phyloP scores from a whole-genome alignment of 257 asterid genomes.

The Lithospermum erythrorhizon region DNA sequence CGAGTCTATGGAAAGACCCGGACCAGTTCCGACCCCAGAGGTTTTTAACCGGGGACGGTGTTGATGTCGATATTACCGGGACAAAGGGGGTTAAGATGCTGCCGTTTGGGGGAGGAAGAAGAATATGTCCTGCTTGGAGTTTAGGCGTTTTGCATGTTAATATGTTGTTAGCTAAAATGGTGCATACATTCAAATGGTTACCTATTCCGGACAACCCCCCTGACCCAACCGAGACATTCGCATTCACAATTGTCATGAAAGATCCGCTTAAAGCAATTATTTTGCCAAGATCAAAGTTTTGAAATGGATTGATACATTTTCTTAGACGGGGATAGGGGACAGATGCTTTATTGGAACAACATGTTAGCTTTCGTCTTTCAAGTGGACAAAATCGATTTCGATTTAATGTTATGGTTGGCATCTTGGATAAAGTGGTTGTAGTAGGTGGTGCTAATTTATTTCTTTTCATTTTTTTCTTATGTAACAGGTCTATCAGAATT shows the following conservation, averaged over 20 bases:
- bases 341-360: neutral
- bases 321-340: neutral
- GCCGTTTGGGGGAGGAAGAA: conserved; percentile 89
- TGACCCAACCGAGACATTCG: conserved; percentile 80
- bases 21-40: conserved; percentile 68
- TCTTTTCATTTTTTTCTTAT: too few relatives aligned
- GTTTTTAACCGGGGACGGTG: conserved; percentile 73
- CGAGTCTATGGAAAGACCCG: conserved; percentile 57
- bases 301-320: conserved; percentile 1
- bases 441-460: neutral
- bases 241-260: conserved; percentile 87
- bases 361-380: neutral
- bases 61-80: conserved; percentile 80
- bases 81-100: conserved; percentile 72
- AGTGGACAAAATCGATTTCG: neutral
- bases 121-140: conserved; percentile 95
- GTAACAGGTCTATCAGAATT: too few relatives aligned
- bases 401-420: neutral
- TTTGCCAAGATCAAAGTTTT: conserved; percentile 52
- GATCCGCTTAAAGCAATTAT: conserved; percentile 74
- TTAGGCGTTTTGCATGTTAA: conserved; percentile 65
- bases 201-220: conserved; percentile 75
- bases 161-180: conserved; percentile 65
- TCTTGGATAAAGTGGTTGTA: neutral
- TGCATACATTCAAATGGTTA: conserved; percentile 76